Conservation (phyloP, 805 yeast genomes). For the Lachancea mirantina region DNA sequence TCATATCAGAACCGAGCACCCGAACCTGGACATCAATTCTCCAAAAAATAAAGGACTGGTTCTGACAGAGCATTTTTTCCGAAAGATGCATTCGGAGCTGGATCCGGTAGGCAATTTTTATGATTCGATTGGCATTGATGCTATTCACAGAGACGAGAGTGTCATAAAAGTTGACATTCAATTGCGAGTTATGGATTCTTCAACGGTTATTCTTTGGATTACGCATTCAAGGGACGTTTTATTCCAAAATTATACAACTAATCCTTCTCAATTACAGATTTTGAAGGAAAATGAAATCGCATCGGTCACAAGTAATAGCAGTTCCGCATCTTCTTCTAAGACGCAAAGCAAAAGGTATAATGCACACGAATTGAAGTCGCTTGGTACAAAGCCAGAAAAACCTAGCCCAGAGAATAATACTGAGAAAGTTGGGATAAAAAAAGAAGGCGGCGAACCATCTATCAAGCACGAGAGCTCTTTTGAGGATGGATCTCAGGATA, state of each 20-base stretch:
- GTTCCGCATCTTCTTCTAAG: constrained; percentile 25
- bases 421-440: constrained; percentile 7
- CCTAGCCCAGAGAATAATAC: constrained; percentile 12
- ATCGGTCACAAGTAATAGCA: constrained; percentile 22
- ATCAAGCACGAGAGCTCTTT: constrained; percentile 5
- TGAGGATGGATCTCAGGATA: constrained; percentile 1
- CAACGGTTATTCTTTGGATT: constrained; percentile 69
- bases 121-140: constrained; percentile 61
- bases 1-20: constrained; percentile 30
- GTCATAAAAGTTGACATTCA: constrained; percentile 67
- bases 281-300: constrained; percentile 34
- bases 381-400: no score
- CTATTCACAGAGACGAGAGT: constrained; percentile 64
- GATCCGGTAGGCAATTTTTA: constrained; percentile 44
- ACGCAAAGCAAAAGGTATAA: constrained; percentile 19
- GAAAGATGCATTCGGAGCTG: constrained; percentile 51
- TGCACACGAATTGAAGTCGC: constrained; percentile 8
- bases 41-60: constrained; percentile 58
- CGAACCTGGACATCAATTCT: constrained; percentile 32
- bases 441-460: constrained; percentile 5
- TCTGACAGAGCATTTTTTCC: constrained; percentile 84
- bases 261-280: constrained; percentile 36
- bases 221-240: constrained; percentile 61
- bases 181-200: constrained; percentile 56
- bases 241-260: constrained; percentile 28